These are phyloP conservation scores for Oldenlandia corymbosa DNA, from an alignment of 257 asterid species.

Conservation along the genomic window DNA sequence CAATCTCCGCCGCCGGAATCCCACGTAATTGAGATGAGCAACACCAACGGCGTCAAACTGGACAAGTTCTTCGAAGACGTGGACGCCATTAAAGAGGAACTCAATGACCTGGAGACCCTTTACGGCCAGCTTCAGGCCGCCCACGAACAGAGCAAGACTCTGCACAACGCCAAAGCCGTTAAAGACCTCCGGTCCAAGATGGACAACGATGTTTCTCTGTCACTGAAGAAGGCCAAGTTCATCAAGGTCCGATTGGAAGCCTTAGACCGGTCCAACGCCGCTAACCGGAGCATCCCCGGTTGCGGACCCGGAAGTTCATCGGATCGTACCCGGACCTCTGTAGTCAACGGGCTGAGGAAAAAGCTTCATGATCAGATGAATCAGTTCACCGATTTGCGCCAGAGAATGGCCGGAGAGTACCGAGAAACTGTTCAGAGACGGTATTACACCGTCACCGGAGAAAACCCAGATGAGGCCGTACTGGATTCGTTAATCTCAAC, in stretches of 20 bases:
- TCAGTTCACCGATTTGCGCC: slow-evolving; percentile 37
- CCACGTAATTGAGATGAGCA: slow-evolving; percentile 33
- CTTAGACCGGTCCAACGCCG: slow-evolving; percentile 34
- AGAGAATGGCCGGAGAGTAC: slow-evolving; percentile 35
- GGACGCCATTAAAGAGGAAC: slow-evolving; percentile 60
- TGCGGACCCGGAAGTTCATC: slow-evolving; percentile 45
- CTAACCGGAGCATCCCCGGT: slow-evolving; percentile 32
- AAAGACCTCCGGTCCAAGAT: slow-evolving; percentile 35
- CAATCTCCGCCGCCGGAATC: slow-evolving; percentile 37
- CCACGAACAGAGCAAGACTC: slow-evolving; percentile 51
- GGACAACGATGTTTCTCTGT: slow-evolving; percentile 29
- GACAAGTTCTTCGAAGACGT: slow-evolving; percentile 68
- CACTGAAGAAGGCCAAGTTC: slow-evolving; percentile 33
- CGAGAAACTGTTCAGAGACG: slow-evolving; percentile 40
- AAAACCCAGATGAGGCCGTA: slow-evolving; percentile 31
- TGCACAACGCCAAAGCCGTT: slow-evolving; percentile 40
- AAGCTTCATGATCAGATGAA: slow-evolving; percentile 38
- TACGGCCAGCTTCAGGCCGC: slow-evolving; percentile 43
- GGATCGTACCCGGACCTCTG: slow-evolving; percentile 37
- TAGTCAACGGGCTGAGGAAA: slow-evolving; percentile 39
- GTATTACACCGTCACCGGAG: slow-evolving; percentile 42
- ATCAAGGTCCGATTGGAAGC: slow-evolving; percentile 34
- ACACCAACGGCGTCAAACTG: slow-evolving; percentile 47
- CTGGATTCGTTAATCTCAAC: slow-evolving; percentile 32
- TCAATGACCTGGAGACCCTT: slow-evolving; percentile 49